Conservation (phyloP, 169 alveolate genomes). For the Cryptosporidium xiaoi region DNA sequence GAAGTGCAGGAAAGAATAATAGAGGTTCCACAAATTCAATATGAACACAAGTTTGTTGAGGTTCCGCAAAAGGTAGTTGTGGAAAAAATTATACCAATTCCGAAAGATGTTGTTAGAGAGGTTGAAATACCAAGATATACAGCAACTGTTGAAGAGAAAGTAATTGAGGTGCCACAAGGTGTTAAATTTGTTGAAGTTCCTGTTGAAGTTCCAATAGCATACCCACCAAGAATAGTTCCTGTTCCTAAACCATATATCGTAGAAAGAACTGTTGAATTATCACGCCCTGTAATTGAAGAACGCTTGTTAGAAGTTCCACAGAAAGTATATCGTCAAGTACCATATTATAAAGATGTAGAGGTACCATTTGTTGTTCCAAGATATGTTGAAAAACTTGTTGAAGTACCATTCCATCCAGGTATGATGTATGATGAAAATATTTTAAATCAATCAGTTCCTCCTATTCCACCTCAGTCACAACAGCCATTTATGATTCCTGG, state of each 20-base stretch:
- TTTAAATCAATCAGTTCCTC: constrained; percentile 58
- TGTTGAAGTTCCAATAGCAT: constrained; percentile 86
- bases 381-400: constrained; percentile 86
- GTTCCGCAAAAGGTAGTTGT: constrained; percentile 80
- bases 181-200: constrained; percentile 88
- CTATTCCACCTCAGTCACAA: constrained; percentile 66
- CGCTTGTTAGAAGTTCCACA: constrained; percentile 85
- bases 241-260: constrained; percentile 84
- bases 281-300: constrained; percentile 82
- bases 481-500: constrained; percentile 62
- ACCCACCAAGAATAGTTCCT: constrained; percentile 88
- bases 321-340: constrained; percentile 85
- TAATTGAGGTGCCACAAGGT: constrained; percentile 88
- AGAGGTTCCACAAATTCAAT: constrained; percentile 87
- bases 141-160: constrained; percentile 87
- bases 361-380: constrained; percentile 88
- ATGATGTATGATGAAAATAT: constrained; percentile 69
- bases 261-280: constrained; percentile 84
- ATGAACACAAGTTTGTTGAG: constrained; percentile 85
- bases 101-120: constrained; percentile 83
- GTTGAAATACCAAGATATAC: constrained; percentile 84
- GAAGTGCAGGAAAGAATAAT: constrained; percentile 86
- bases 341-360: constrained; percentile 85
- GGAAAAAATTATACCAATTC: constrained; percentile 83
- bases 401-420: constrained; percentile 84